Percentiles rank a stretch among this genome's conserved stretches.
Evolutionary conservation across 2,329 filamentous ascomycete genomes (phyloP).

Genomic region (Penicillium sp.): DNA sequence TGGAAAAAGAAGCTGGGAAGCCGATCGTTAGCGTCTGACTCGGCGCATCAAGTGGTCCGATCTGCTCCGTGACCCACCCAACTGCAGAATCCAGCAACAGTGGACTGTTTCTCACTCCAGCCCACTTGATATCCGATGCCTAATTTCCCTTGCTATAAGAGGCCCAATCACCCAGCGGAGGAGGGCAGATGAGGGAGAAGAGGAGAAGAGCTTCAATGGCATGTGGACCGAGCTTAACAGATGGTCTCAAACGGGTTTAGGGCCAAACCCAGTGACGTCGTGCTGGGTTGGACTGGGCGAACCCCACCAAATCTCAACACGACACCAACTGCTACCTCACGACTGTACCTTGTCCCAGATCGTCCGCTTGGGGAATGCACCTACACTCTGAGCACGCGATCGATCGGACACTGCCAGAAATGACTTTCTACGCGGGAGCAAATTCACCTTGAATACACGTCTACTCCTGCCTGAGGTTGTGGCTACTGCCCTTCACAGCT

Average conservation of each 20-base stretch:
- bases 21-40: conserved; percentile 11
- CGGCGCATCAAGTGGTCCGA: neutral
- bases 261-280: conserved; percentile 27
- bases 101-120: neutral
- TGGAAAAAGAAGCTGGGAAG: conserved; percentile 7
- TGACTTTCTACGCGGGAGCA: no score
- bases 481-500: no score
- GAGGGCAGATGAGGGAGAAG: conserved; percentile 6
- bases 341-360: no score
- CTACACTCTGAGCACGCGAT: no score
- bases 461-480: no score
- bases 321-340: neutral
- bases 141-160: conserved; percentile 1
- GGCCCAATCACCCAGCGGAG: conserved; percentile 2
- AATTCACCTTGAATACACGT: no score
- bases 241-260: conserved; percentile 17
- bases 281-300: conserved; percentile 16
- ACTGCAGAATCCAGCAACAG: conserved; percentile 4
- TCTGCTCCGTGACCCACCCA: conserved; percentile 5
- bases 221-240: conserved; percentile 23
- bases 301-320: neutral
- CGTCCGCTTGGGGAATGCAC: no score
- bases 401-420: no score
- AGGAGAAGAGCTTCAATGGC: conserved; percentile 11
- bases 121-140: neutral